A percentile compares a stretch with the other conserved stretches of the same genome.
Conservation (phyloP, 1,284 basidiomycete genomes). For the Schizophyllum commune region DNA sequence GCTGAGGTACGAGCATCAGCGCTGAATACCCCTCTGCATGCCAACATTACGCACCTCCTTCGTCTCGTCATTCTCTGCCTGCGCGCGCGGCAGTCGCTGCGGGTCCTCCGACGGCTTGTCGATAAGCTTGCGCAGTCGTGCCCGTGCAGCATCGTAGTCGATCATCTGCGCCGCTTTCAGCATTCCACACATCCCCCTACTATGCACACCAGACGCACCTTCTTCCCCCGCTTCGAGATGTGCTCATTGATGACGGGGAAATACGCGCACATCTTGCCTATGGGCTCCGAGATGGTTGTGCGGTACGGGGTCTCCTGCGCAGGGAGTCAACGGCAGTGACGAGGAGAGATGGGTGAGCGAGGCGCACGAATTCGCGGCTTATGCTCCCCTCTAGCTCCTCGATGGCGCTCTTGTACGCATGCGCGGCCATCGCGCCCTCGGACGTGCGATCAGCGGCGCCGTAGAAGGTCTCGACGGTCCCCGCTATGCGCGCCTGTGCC, state of each 20-base stretch:
- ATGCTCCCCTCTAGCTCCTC: conserved; percentile 90
- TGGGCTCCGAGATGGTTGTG: conserved; percentile 90
- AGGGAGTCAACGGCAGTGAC: conserved; percentile 1
- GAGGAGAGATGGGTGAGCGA: conserved; percentile 5
- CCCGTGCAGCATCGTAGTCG: conserved; percentile 92
- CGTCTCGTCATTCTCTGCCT: conserved; percentile 91
- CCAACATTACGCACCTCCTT: conserved; percentile 53
- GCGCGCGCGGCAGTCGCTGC: conserved; percentile 80
- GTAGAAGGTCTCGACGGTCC: conserved; percentile 93
- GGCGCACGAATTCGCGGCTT: conserved; percentile 73
- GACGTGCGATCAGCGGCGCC: conserved; percentile 76
- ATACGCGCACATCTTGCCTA: conserved; percentile 94
- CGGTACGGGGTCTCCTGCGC: conserved; percentile 87
- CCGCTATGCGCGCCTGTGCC: conserved; percentile 90
- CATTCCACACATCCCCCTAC: background rate
- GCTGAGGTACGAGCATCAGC: background rate
- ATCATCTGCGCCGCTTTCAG: conserved; percentile 53
- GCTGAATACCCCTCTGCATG: background rate
- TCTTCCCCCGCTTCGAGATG: conserved; percentile 93
- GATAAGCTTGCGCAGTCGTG: conserved; percentile 81
- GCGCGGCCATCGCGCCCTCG: conserved; percentile 94
- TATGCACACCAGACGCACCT: conserved; percentile 43
- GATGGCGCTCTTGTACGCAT: conserved; percentile 92
- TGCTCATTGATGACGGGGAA: conserved; percentile 94
- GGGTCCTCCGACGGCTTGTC: conserved; percentile 95